Percentiles rank a stretch among this genome's conserved stretches.
These are phyloP conservation scores for Phyllosticta paracitricarpa DNA, from an alignment of 2,329 filamentous ascomycete species.

Conservation along the genomic window DNA sequence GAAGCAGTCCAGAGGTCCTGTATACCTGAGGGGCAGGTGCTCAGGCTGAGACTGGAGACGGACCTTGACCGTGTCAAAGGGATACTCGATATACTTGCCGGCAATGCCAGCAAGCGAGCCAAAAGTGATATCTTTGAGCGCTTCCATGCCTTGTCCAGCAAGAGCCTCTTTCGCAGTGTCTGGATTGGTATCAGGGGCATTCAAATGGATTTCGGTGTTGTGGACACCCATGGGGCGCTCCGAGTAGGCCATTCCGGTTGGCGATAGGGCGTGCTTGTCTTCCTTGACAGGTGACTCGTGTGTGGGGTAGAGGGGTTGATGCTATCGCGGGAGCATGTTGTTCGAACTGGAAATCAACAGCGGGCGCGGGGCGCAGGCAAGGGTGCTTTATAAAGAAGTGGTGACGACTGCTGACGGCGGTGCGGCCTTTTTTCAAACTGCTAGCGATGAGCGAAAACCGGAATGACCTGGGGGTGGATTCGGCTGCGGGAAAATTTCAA, in stretches of 20 bases:
- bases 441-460: neutral
- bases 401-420: conserved; percentile 5
- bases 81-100: conserved; percentile 95
- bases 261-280: neutral
- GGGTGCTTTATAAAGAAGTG: conserved; percentile 1
- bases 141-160: conserved; percentile 47
- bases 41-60: conserved; percentile 92
- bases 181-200: neutral
- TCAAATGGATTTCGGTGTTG: conserved; percentile 4
- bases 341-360: conserved; percentile 1
- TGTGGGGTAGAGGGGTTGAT: conserved; percentile 1
- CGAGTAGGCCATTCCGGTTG: conserved; percentile 6
- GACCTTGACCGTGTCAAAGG: conserved; percentile 97
- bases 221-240: conserved; percentile 3
- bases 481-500: conserved; percentile 4
- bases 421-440: conserved; percentile 4
- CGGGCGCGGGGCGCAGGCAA: neutral
- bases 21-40: conserved; percentile 69
- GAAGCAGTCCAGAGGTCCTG: conserved; percentile 87
- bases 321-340: conserved; percentile 27
- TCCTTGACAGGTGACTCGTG: neutral
- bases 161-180: conserved; percentile 11
- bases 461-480: neutral
- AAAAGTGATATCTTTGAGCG: conserved; percentile 76
- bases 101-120: conserved; percentile 85